Conservation (phyloP, 2,329 filamentous ascomycete species). For the Trichoderma endophyticum region DNA sequence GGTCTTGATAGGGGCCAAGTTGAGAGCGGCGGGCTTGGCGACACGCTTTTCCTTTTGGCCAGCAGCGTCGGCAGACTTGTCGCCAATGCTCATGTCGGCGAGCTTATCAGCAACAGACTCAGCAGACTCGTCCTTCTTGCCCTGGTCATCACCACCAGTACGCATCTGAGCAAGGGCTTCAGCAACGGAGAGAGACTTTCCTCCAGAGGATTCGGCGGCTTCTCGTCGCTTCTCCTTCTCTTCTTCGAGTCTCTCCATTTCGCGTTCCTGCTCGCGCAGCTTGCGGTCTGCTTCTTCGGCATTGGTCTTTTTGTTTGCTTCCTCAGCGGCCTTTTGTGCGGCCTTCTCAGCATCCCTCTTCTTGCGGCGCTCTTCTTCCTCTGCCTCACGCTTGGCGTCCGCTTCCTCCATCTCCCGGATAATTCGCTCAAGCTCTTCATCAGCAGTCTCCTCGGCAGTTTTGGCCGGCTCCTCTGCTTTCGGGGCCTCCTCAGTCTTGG, state of each 20-base stretch:
- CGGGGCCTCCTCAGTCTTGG: slow-evolving; percentile 27
- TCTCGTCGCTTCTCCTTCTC: slow-evolving; percentile 59
- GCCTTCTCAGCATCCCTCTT: slow-evolving; percentile 45
- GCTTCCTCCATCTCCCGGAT: slow-evolving; percentile 61
- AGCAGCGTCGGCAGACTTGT: slow-evolving; percentile 44
- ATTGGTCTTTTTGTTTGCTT: slow-evolving; percentile 41
- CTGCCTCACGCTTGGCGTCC: slow-evolving; percentile 48
- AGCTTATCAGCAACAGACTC: slow-evolving; percentile 48
- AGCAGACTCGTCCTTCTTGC: slow-evolving; percentile 38
- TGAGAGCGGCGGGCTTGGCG: slow-evolving; percentile 80
- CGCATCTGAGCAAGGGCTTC: slow-evolving; percentile 48
- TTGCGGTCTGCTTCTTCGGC: slow-evolving; percentile 60
- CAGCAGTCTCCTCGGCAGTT: slow-evolving; percentile 35
- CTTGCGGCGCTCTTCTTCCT: slow-evolving; percentile 46
- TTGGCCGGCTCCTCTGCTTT: slow-evolving; percentile 31
- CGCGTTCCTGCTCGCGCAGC: slow-evolving; percentile 68
- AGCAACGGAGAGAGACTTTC: slow-evolving; percentile 46
- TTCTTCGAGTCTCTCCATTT: slow-evolving; percentile 71
- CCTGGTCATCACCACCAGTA: slow-evolving; percentile 25
- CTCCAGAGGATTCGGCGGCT: slow-evolving; percentile 48
- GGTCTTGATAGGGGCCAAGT: slow-evolving; percentile 75
- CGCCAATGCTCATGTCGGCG: slow-evolving; percentile 48
- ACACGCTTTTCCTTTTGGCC: slow-evolving; percentile 60
- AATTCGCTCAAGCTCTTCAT: slow-evolving; percentile 58
- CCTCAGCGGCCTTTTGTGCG: slow-evolving; percentile 50